Evolutionary conservation across 495 filamentous ascomycete species (phyloP).

Genomic region (Usnea hakonensis): DNA sequence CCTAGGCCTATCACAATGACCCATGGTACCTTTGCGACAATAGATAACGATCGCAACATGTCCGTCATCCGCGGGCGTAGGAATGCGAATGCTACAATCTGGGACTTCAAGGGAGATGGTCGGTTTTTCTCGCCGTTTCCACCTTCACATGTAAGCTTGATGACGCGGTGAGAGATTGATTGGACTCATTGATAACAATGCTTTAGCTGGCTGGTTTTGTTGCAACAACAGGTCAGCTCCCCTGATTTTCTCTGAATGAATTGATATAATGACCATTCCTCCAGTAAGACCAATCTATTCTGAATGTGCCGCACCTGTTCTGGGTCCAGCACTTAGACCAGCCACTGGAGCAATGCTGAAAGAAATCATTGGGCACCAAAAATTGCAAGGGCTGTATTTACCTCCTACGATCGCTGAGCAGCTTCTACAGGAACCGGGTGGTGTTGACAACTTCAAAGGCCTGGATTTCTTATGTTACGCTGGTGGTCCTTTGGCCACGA

Average conservation of each 20-base stretch:
- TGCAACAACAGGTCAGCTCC: no score
- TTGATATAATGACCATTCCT: no score
- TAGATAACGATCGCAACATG: slow-evolving; percentile 28
- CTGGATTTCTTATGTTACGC: slow-evolving; percentile 27
- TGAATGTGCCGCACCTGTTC: slow-evolving; percentile 20
- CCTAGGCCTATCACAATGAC: slow-evolving; percentile 27
- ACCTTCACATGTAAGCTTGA: slow-evolving; percentile 26
- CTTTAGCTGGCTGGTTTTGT: slow-evolving; percentile 19
- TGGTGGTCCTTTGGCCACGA: slow-evolving; percentile 24
- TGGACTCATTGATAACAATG: slow-evolving; percentile 6
- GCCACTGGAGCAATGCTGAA: slow-evolving; percentile 22
- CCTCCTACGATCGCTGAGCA: slow-evolving; percentile 27
- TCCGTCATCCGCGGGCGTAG: slow-evolving; percentile 23
- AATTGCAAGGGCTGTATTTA: slow-evolving; percentile 21
- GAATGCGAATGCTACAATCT: slow-evolving; percentile 22
- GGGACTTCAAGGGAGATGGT: slow-evolving; percentile 23
- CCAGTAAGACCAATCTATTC: slow-evolving; percentile 17
- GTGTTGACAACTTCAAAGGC: slow-evolving; percentile 17
- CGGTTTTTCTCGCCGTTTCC: slow-evolving; percentile 25
- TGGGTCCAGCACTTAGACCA: slow-evolving; percentile 24
- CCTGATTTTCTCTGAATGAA: no score
- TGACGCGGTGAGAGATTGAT: slow-evolving; percentile 7
- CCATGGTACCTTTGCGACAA: slow-evolving; percentile 24
- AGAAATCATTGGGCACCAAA: slow-evolving; percentile 21
- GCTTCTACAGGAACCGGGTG: slow-evolving; percentile 18